Conservation (phyloP, 495 filamentous ascomycete genomes). For the Pyrenula massariospora region DNA sequence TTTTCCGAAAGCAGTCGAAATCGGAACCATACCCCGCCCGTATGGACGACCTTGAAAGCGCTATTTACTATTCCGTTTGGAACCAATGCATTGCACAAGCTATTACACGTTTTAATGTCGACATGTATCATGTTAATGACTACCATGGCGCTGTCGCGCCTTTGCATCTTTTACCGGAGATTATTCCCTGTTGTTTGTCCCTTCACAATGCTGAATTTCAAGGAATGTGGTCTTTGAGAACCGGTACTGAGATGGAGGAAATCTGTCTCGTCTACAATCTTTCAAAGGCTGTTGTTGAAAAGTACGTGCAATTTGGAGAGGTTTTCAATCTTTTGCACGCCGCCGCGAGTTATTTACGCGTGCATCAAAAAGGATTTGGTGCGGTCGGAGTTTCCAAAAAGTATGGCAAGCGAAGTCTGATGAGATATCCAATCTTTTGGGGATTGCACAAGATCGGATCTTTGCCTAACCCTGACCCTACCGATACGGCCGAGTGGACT, state of each 20-base stretch:
- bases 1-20: conserved; percentile 30
- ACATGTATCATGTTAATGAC: conserved; percentile 62
- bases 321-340: conserved; percentile 60
- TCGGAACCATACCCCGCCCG: conserved; percentile 30
- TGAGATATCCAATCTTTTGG: conserved; percentile 60
- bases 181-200: conserved; percentile 47
- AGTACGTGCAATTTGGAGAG: conserved; percentile 59
- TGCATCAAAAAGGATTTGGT: conserved; percentile 55
- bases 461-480: conserved; percentile 55
- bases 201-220: conserved; percentile 62
- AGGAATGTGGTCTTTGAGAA: conserved; percentile 57
- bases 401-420: conserved; percentile 54
- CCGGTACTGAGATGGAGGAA: conserved; percentile 43
- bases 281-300: conserved; percentile 25
- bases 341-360: conserved; percentile 46
- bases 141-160: conserved; percentile 56
- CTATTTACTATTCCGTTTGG: conserved; percentile 52
- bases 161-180: conserved; percentile 45
- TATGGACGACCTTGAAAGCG: conserved; percentile 38
- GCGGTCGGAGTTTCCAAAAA: conserved; percentile 55
- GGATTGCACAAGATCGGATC: conserved; percentile 48
- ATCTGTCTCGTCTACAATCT: conserved; percentile 53
- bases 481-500: conserved; percentile 46
- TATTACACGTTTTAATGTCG: conserved; percentile 41
- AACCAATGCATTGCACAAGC: conserved; percentile 48